Base-by-base conservation (phyloP, 805 yeast genomes). In the Vanderwaltozyma yarrowii region DNA sequence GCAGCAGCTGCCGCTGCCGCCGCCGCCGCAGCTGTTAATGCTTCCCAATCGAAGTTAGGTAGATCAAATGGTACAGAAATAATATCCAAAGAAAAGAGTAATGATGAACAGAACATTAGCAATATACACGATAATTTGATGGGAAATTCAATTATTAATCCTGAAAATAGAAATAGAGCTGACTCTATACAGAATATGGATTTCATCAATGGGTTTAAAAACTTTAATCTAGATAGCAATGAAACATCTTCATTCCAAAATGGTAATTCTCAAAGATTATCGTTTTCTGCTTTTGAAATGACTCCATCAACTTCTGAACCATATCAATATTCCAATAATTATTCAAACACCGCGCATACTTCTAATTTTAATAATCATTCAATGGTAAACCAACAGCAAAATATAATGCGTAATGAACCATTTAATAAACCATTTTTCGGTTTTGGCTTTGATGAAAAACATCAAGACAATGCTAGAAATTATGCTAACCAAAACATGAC, bases 181-280 rank as follows among this genome's bases (percentile, higher is more conserved):
- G 13, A 24, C 8, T 8, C 33, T 5, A 32, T 30, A 13, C 26
- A 42, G 31, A 34, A 30, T 20, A 31, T 43, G 12, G 57, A 56
- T 42, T 57, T 57, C 26, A 51, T 54, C 14, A 53, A 46, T 17
- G 58, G 59, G 18, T 50, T 51, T 33, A 44, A 45, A 21, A 40
- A 43, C 30, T 26, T 40, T 14, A 32, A 21, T 32, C 27, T 37
- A 15, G 23, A 31, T 9, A 10, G 23, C 31, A 37, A 31, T 23
- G 18, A 20, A 10, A 9, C 16, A 3, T 11, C 8, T 16, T 13
- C 29, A 16, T 6, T 4, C 4, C 25, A 15, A 5, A 14, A 37
- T 24, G 7, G n/a, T 19, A 16, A 21, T 8, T 25, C 25, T 8
- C 30, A 36, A 13, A 15, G 32, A 15, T n/a, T 31, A 20, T 26